Evolutionary conservation across 1,139 yeast genomes (phyloP), one percentile per base, ranked within the genome.

Genomic region (Sugiyamaella pinicola): DNA sequence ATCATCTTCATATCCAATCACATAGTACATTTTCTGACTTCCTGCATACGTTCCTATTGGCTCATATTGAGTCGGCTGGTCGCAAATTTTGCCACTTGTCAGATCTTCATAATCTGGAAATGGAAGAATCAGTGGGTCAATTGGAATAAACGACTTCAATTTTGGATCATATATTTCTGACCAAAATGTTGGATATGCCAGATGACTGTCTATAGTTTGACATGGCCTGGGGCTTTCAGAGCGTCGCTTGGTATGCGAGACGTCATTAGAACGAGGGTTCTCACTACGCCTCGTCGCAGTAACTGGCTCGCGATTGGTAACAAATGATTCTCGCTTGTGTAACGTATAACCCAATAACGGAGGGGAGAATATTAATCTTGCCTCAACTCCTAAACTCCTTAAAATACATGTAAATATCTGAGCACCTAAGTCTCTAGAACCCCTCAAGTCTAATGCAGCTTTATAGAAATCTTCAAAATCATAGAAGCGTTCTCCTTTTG

Each of bases 81-180:
- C 50, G 45, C 18, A 3, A 6, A 33, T 33, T 39, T 15, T 26
- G 26, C 42, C 29, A 35, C 40, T 31, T 13, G 40, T 9, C 12
- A 46, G 17, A 22, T 43, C 39, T 76, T 71, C 17, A 84, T 64
- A 55, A 78, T 87, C 82, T 8, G 82, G 75, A 65, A 87, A 93
- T 17, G 86, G 78, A 0, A 76, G 75, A 15, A 81, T 81, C 1
- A 82, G 71, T 0, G 95, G 88, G 61, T 87, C 95, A 1, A 87
- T 72, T n/a, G 90, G 82, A 12, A 85, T 74, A 87, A 90, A 86
- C 55, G 75, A 77, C 55, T 81, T 78, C 8, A 79, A 66, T 59
- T 76, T 79, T 54, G 78, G 78, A 65, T 87, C 87, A 89, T 91
- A 86, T 0, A 85, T 90, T 67, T 87, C 96, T 34, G 80, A 80